Percentiles rank a stretch among this genome's conserved stretches.
Conservation (phyloP, 129 eudicot species). For the Lactuca sativa region DNA sequence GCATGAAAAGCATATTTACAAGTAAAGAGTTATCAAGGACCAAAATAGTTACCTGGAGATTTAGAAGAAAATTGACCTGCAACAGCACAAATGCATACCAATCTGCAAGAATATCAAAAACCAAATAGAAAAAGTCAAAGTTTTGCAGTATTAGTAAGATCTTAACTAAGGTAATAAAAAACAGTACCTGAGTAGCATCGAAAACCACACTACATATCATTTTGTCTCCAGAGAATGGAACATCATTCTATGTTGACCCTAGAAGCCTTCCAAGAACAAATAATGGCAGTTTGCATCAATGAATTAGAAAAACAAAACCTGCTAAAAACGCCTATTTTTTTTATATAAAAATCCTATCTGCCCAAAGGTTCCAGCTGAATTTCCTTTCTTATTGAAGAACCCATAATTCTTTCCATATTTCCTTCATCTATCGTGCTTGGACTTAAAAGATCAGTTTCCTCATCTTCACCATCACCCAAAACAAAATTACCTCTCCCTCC, state of each 20-base stretch:
- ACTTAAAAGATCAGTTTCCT: conserved; percentile 72
- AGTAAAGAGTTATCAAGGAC: neutral
- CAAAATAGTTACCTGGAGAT: conserved; percentile 9
- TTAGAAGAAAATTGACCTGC: conserved; percentile 12
- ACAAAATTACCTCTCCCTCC: conserved; percentile 67
- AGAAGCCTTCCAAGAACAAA: conserved; percentile 24
- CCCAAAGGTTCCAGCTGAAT: conserved; percentile 76
- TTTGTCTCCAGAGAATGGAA: conserved; percentile 22
- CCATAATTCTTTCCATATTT: conserved; percentile 46
- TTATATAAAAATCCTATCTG: conserved; percentile 36
- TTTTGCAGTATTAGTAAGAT: conserved; percentile 13
- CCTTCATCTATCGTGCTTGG: conserved; percentile 40
- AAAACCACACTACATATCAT: conserved; percentile 30
- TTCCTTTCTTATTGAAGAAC: conserved; percentile 64
- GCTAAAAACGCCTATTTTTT: conserved; percentile 22
- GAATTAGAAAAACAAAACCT: neutral
- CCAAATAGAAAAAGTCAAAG: neutral
- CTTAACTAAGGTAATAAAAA: conserved; percentile 33
- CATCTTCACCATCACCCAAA: conserved; percentile 72
- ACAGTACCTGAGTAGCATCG: conserved; percentile 15
- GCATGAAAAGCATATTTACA: neutral
- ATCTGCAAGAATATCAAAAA: conserved; percentile 17
- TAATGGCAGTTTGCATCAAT: conserved; percentile 12
- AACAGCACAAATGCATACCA: conserved; percentile 21
- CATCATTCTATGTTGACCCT: conserved; percentile 20